Conservation (phyloP, 108 stramenopile genomes). For the Skeletonema marinoi region DNA sequence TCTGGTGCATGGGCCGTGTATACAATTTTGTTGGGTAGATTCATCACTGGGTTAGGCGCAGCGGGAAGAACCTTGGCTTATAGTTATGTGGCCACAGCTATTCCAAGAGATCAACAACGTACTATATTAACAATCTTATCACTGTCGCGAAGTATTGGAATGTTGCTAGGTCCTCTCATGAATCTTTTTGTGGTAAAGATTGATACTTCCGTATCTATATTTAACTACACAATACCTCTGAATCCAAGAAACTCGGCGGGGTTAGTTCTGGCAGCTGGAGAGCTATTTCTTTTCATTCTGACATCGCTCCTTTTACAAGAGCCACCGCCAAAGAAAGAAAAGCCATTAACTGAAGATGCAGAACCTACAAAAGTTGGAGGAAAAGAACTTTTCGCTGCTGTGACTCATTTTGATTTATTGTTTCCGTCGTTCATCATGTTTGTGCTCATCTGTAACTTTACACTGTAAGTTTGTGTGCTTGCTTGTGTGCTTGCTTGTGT, state of each 20-base stretch:
- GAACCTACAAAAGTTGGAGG: not conserved
- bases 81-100: constrained; percentile 22
- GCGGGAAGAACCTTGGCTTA: constrained; percentile 24
- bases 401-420: constrained; percentile 42
- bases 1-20: not conserved
- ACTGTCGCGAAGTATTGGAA: constrained; percentile 23
- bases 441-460: constrained; percentile 18
- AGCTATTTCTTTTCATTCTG: constrained; percentile 3
- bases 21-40: constrained; percentile 15
- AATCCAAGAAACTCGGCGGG: constrained; percentile 18
- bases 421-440: constrained; percentile 3
- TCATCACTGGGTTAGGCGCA: constrained; percentile 22
- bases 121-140: constrained; percentile 13
- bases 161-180: constrained; percentile 17
- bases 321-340: constrained; percentile 5
- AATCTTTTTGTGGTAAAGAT: constrained; percentile 15
- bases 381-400: constrained; percentile 18
- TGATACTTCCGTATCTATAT: constrained; percentile 7
- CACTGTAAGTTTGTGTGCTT: constrained; percentile 6
- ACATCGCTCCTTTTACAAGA: constrained; percentile 8
- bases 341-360: not conserved
- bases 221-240: not conserved
- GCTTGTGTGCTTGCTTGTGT: too few species aligned
- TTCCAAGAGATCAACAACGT: constrained; percentile 17
- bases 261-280: constrained; percentile 2